A percentile compares a stretch with the other conserved stretches of the same genome.
Conservation (phyloP, 2,329 filamentous ascomycete species). For the Coniochaeta hoffmannii region DNA sequence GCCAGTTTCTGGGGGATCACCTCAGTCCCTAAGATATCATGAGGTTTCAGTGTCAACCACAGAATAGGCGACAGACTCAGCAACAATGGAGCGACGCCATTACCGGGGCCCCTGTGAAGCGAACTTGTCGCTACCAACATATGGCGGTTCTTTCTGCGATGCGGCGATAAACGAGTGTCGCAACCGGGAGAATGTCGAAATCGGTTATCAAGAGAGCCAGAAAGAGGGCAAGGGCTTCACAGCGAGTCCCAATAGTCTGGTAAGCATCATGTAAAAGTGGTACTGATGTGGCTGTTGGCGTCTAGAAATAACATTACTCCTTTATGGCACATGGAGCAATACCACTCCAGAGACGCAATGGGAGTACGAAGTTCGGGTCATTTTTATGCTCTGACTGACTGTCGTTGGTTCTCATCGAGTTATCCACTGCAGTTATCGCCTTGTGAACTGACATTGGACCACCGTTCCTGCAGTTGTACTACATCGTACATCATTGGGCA, state of each 20-base stretch:
- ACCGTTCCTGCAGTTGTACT: neutral
- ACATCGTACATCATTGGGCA: neutral
- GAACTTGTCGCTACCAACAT: neutral
- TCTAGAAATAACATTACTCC: too few relatives aligned
- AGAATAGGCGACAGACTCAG: too few relatives aligned
- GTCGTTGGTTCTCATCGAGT: neutral
- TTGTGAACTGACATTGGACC: neutral
- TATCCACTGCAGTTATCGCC: neutral
- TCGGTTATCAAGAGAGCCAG: neutral
- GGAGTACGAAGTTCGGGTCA: neutral
- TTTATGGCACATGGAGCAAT: too few relatives aligned
- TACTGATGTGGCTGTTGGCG: neutral
- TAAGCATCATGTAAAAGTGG: neutral
- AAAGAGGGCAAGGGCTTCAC: neutral
- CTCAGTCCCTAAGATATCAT: neutral
- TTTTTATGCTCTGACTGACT: neutral
- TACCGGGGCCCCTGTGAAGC: neutral
- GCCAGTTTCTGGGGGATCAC: neutral
- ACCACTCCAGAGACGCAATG: neutral
- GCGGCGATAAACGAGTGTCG: neutral
- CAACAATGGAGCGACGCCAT: neutral
- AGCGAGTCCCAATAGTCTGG: neutral
- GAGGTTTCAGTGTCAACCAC: too few relatives aligned
- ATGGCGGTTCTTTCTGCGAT: neutral
- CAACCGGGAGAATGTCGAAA: neutral